A percentile compares a stretch with the other conserved stretches of the same genome.
Conservation (phyloP, 768 basidiomycete species). For the Termitomyces eurrhizus region DNA sequence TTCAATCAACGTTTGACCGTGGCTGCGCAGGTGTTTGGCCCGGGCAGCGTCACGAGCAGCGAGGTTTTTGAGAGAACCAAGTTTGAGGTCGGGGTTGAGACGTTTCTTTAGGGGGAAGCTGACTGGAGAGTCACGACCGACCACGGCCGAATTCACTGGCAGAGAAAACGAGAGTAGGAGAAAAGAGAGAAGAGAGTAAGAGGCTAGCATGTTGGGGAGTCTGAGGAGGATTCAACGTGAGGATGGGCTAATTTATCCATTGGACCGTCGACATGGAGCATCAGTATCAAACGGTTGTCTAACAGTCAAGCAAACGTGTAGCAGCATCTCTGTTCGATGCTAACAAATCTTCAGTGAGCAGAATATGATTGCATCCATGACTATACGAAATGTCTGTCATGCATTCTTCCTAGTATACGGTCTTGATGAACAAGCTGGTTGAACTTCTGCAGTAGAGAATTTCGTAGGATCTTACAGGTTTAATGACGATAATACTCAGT, state of each 20-base stretch:
- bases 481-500: background rate
- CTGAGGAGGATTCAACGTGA: background rate
- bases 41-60: conserved; percentile 48
- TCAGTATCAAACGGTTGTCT: background rate
- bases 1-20: conserved; percentile 30
- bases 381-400: background rate
- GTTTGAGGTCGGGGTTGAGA: conserved; percentile 38
- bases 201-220: background rate
- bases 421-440: background rate
- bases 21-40: conserved; percentile 37
- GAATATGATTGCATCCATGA: background rate
- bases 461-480: background rate
- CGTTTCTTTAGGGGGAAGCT: conserved; percentile 50
- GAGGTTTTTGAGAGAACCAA: conserved; percentile 43
- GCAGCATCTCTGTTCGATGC: background rate
- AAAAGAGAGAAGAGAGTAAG: conserved; percentile 35
- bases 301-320: background rate
- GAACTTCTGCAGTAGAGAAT: background rate
- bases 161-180: conserved; percentile 43
- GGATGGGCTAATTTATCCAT: background rate
- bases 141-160: conserved; percentile 38
- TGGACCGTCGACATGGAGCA: background rate
- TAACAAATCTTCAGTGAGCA: background rate
- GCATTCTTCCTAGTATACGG: background rate
- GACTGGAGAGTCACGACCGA: conserved; percentile 32